Percentiles rank a stretch among this genome's conserved stretches.
phyloP scores from a whole-genome alignment of 2,329 filamentous ascomycete genomes.

The Claviceps maximensis region DNA sequence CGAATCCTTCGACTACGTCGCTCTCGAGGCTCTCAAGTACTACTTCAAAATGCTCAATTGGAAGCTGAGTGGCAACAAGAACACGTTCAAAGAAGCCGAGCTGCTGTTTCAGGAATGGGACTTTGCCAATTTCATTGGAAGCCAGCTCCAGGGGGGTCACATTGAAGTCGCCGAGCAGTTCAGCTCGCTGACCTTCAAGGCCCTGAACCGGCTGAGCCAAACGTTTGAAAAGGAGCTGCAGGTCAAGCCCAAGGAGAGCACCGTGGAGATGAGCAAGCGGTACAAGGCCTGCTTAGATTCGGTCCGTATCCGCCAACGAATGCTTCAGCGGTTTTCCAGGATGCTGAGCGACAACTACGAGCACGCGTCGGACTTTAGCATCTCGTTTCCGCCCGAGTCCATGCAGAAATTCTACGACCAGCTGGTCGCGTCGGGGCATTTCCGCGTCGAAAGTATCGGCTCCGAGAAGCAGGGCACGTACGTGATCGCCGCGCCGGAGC shows the following conservation, averaged over 20 bases:
- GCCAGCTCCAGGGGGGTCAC: conserved; percentile 83
- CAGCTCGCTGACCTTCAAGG: conserved; percentile 84
- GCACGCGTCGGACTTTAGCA: conserved; percentile 89
- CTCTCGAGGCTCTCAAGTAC: conserved; percentile 86
- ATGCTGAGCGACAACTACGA: conserved; percentile 89
- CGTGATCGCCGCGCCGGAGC: conserved; percentile 69
- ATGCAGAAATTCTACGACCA: conserved; percentile 69
- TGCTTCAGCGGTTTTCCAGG: conserved; percentile 88
- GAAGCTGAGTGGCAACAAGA: conserved; percentile 95
- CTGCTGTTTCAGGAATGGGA: conserved; percentile 96
- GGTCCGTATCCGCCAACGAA: conserved; percentile 87
- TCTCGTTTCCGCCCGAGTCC: conserved; percentile 54
- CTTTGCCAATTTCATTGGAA: conserved; percentile 86
- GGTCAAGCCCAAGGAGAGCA: conserved; percentile 68
- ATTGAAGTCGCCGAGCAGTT: conserved; percentile 98
- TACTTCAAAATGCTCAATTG: conserved; percentile 99
- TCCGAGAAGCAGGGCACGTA: conserved; percentile 65
- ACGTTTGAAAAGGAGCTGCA: conserved; percentile 90
- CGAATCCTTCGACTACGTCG: conserved; percentile 85
- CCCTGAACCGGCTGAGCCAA: conserved; percentile 70
- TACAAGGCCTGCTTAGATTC: conserved; percentile 95
- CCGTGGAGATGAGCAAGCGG: conserved; percentile 84
- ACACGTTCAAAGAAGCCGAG: conserved; percentile 98
- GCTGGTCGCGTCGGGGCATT: conserved; percentile 71
- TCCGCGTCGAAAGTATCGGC: conserved; percentile 62